These are phyloP conservation scores for Pleomassaria siparia DNA, from an alignment of 2,329 filamentous ascomycete species.

Conservation along the genomic window DNA sequence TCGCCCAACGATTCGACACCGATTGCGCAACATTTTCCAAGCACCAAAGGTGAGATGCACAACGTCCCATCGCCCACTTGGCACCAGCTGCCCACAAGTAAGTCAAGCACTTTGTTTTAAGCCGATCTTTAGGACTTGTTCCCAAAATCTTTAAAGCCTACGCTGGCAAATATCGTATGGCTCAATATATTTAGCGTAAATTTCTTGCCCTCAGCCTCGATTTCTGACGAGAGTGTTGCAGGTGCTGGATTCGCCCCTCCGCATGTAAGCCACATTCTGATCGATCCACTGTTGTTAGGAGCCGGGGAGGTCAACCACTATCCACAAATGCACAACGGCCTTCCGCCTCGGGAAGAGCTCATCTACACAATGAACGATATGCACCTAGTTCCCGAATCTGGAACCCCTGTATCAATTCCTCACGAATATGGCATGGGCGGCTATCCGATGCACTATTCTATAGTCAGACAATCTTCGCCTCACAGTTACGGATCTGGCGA, in stretches of 20 bases:
- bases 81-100: slow-evolving; percentile 33
- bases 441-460: slow-evolving; percentile 36
- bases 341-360: slow-evolving; percentile 36
- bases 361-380: slow-evolving; percentile 43
- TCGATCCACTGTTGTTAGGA: slow-evolving; percentile 39
- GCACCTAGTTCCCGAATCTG: slow-evolving; percentile 32
- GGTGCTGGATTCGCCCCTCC: slow-evolving; percentile 30
- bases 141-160: no score
- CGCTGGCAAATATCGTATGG: no score
- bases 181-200: no score
- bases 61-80: slow-evolving; percentile 28
- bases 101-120: slow-evolving; percentile 7
- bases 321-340: slow-evolving; percentile 33
- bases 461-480: slow-evolving; percentile 35
- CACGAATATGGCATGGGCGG: slow-evolving; percentile 34
- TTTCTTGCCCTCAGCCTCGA: no score
- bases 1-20: slow-evolving; percentile 39
- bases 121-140: no score
- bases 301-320: slow-evolving; percentile 21
- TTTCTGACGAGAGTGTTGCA: slow-evolving; percentile 9
- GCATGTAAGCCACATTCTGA: slow-evolving; percentile 41
- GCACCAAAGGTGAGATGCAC: slow-evolving; percentile 25
- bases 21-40: slow-evolving; percentile 37
- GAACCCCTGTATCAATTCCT: slow-evolving; percentile 31
- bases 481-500: slow-evolving; percentile 40